Evolutionary conservation across 176 grass and related monocot species (phyloP).

Genomic region (Cenchrus purpureus): DNA sequence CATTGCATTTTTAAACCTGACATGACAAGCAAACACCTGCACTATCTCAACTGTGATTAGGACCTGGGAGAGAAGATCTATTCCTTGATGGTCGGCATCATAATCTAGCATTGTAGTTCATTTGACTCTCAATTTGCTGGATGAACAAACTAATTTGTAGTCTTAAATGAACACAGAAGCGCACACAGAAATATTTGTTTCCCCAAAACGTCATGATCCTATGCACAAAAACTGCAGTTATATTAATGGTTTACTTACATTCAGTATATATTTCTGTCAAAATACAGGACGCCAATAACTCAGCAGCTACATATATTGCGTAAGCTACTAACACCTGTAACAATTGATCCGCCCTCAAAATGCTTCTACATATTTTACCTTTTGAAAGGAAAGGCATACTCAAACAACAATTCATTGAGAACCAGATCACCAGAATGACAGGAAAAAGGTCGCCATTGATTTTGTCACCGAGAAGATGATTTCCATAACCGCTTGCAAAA

Average conservation of each 20-base stretch:
- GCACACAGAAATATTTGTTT: not conserved
- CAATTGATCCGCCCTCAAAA: constrained; percentile 3
- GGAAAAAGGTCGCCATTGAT: not conserved
- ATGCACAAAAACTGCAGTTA: constrained; percentile 28
- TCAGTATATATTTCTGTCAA: constrained; percentile 6
- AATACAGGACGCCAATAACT: constrained; percentile 32
- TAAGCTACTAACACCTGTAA: constrained; percentile 30
- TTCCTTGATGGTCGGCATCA: not conserved
- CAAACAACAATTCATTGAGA: constrained; percentile 30
- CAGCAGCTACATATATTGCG: constrained; percentile 25
- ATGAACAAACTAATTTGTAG: not conserved
- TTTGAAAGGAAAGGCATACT: constrained; percentile 18
- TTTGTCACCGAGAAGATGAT: constrained; percentile 31
- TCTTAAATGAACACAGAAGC: not conserved
- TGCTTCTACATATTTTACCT: constrained; percentile 30
- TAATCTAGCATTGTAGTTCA: not conserved
- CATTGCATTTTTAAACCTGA: not conserved
- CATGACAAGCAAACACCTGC: not conserved
- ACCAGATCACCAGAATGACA: not conserved
- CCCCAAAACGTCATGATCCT: not conserved
- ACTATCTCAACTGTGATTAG: not conserved
- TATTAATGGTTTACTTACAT: constrained; percentile 34
- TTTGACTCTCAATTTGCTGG: not conserved
- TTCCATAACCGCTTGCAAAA: constrained; percentile 64
- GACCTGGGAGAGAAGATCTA: not conserved